Evolutionary conservation across 305 asterid species (phyloP).

Genomic region (Coffea humblotiana): DNA sequence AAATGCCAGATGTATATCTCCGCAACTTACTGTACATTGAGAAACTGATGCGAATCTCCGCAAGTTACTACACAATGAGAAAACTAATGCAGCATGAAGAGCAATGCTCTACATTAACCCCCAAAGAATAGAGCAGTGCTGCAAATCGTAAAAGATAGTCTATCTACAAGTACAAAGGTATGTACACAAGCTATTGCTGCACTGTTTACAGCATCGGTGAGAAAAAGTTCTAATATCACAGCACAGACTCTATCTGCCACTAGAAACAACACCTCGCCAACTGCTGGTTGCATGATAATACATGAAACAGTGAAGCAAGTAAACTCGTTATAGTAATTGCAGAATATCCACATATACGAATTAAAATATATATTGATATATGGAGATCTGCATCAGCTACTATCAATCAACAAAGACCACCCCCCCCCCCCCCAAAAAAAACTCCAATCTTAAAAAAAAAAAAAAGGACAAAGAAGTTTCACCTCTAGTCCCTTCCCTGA

Average conservation of each 20-base stretch:
- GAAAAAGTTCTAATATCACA: background rate
- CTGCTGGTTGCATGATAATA: background rate
- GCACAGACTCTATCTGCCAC: background rate
- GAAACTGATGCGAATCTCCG: background rate
- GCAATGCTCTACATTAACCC: background rate
- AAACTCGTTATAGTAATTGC: background rate
- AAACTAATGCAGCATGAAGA: background rate
- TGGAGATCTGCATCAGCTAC: slow-evolving; percentile 4
- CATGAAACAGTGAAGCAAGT: background rate
- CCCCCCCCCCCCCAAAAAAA: too few relatives aligned
- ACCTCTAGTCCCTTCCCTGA: slow-evolving; percentile 88
- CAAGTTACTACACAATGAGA: background rate
- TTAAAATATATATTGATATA: background rate
- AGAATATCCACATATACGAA: background rate
- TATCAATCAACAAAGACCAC: background rate
- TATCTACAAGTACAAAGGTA: too few relatives aligned
- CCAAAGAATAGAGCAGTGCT: background rate
- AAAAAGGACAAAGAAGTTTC: background rate
- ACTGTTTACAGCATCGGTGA: background rate
- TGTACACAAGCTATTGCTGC: background rate
- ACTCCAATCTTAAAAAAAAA: too few relatives aligned
- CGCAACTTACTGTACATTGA: background rate
- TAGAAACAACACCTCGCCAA: background rate
- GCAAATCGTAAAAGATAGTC: background rate
- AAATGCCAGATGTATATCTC: background rate